A percentile compares a stretch with the other conserved stretches of the same genome.
These are phyloP conservation scores for Cordyceps javanica DNA, from an alignment of 2,329 filamentous ascomycete species.

Conservation along the genomic window DNA sequence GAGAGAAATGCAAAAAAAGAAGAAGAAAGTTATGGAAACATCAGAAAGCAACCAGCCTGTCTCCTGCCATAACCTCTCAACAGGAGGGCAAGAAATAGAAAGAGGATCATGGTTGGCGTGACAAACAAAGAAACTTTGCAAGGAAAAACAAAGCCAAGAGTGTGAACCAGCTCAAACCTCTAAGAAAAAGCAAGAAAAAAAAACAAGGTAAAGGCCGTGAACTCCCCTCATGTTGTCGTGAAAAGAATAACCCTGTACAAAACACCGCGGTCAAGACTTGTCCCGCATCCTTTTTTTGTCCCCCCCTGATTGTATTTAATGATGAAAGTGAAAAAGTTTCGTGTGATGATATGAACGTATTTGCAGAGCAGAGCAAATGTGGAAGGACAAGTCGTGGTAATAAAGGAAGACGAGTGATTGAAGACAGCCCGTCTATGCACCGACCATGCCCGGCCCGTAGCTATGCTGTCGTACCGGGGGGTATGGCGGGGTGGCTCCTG, in stretches of 20 bases:
- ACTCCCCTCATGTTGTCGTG: slow-evolving; percentile 23
- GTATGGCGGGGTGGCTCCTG: slow-evolving; percentile 37
- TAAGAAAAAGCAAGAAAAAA: background rate
- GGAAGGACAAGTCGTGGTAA: background rate
- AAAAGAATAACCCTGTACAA: no score
- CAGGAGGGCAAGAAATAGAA: no score
- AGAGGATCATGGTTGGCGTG: no score
- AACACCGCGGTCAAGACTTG: no score
- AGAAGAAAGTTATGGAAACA: background rate
- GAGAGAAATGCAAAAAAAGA: background rate
- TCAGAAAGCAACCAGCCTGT: background rate
- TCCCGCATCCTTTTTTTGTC: no score
- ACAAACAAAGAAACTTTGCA: background rate
- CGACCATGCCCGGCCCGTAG: slow-evolving; percentile 54
- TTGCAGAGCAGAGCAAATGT: background rate
- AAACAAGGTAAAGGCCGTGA: background rate
- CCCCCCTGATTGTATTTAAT: no score
- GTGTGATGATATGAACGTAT: background rate
- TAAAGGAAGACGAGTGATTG: background rate
- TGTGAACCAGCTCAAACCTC: background rate
- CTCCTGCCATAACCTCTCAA: background rate
- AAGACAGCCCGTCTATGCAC: slow-evolving; percentile 37
- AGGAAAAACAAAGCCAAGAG: no score
- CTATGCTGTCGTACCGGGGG: slow-evolving; percentile 43
- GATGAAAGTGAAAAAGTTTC: background rate